phyloP scores from a whole-genome alignment of 345 rosid species.

The Turnera subulata region DNA sequence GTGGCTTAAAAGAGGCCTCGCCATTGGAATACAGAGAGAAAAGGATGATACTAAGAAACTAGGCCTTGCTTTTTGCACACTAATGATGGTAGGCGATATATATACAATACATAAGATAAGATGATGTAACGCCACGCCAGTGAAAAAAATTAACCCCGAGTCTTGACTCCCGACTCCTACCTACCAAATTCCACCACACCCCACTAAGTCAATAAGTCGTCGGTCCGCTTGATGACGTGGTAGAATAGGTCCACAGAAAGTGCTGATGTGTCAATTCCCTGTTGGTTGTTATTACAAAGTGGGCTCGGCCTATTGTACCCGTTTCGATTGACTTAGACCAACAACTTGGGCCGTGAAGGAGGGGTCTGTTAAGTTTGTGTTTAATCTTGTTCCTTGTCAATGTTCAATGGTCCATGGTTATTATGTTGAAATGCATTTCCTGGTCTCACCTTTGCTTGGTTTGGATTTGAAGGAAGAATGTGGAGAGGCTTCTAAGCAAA shows the following conservation, averaged over 20 bases:
- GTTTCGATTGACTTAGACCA: background rate
- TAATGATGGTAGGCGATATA: background rate
- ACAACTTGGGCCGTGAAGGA: background rate
- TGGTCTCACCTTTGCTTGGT: slow-evolving; percentile 25
- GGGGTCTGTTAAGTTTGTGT: background rate
- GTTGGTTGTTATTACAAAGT: background rate
- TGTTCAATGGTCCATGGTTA: background rate
- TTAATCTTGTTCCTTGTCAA: background rate
- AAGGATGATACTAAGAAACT: background rate
- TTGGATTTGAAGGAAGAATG: slow-evolving; percentile 32
- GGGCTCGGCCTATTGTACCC: background rate
- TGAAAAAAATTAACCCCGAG: too few species aligned
- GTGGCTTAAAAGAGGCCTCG: slow-evolving; percentile 14
- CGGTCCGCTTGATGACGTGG: background rate
- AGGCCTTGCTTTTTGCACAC: background rate
- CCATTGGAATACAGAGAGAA: slow-evolving; percentile 7
- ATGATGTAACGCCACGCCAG: too few species aligned
- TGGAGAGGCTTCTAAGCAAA: slow-evolving; percentile 43
- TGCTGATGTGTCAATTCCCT: background rate
- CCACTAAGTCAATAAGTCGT: too few species aligned
- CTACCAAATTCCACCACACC: too few species aligned
- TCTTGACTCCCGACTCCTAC: too few species aligned
- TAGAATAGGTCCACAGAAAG: background rate
- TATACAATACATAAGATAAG: background rate
- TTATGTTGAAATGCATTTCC: background rate